Evolutionary conservation across 768 basidiomycete genomes (phyloP).

Genomic region (Xerocomus brunneocitrinus): DNA sequence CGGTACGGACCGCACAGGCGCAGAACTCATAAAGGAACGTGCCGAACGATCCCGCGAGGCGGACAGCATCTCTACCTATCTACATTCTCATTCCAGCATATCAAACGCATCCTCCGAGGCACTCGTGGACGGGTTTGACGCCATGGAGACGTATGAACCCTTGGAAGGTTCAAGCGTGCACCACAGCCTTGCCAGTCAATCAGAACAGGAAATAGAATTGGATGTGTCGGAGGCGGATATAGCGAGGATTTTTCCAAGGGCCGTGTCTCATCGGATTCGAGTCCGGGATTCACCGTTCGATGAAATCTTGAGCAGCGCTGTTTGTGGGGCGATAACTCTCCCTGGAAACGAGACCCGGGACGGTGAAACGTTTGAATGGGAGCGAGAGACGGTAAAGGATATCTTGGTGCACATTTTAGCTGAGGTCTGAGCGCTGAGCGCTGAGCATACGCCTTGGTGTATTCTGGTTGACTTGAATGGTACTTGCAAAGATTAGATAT

Average conservation of each 20-base stretch:
- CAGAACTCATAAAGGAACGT: constrained; percentile 45
- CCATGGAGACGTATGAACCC: constrained; percentile 8
- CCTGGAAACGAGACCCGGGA: constrained; percentile 16
- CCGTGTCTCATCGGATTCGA: constrained; percentile 70
- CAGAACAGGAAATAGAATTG: constrained; percentile 31
- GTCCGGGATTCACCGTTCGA: constrained; percentile 67
- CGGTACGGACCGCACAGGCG: constrained; percentile 55
- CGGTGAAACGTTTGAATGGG: constrained; percentile 29
- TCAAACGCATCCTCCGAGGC: constrained; percentile 20
- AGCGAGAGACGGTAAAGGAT: constrained; percentile 56
- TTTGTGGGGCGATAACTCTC: constrained; percentile 47
- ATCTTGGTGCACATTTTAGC: constrained; percentile 56
- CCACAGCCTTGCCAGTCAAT: constrained; percentile 4
- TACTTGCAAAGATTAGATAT: not conserved
- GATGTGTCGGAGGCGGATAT: constrained; percentile 74
- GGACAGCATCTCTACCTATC: constrained; percentile 16
- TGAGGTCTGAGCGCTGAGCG: constrained; percentile 39
- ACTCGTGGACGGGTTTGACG: constrained; percentile 17
- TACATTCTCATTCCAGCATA: constrained; percentile 14
- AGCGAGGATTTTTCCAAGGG: constrained; percentile 66
- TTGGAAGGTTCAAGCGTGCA: constrained; percentile 3
- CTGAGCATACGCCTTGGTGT: not conserved
- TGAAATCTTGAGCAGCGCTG: constrained; percentile 60
- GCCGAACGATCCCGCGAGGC: constrained; percentile 20
- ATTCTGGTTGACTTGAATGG: not conserved